A percentile compares a stretch with the other conserved stretches of the same genome.
phyloP scores from a whole-genome alignment of 2,329 filamentous ascomycete genomes.

The Aspergillus neotritici region DNA sequence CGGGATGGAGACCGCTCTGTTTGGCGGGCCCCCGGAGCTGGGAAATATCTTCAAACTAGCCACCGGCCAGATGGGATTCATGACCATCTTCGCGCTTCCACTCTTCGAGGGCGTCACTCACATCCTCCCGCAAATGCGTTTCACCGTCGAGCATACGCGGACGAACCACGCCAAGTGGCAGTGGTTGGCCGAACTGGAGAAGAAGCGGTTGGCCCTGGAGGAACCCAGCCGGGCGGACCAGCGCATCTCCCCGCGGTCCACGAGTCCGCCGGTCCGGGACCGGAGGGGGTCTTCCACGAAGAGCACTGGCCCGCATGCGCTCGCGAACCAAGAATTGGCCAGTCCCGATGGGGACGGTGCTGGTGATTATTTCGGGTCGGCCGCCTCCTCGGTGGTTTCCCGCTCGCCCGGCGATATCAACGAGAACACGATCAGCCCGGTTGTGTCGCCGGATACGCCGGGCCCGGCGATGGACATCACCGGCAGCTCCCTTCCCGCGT shows the following conservation, averaged over 20 bases:
- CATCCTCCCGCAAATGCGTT: slow-evolving; percentile 76
- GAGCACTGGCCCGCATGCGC: slow-evolving; percentile 4
- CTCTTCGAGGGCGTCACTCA: slow-evolving; percentile 84
- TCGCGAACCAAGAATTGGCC: slow-evolving; percentile 9
- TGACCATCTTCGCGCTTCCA: slow-evolving; percentile 91
- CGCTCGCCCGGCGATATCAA: slow-evolving; percentile 19
- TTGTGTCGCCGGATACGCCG: slow-evolving; percentile 31
- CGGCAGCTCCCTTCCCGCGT: slow-evolving; percentile 19
- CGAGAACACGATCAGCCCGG: slow-evolving; percentile 30
- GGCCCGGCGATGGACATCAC: slow-evolving; percentile 34
- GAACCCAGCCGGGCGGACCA: slow-evolving; percentile 18
- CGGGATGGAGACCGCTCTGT: slow-evolving; percentile 79
- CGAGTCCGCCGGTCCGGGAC: slow-evolving; percentile 15
- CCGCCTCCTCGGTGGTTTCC: slow-evolving; percentile 14
- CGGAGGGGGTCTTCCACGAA: no score
- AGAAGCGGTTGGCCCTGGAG: slow-evolving; percentile 21
- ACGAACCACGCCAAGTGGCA: slow-evolving; percentile 68
- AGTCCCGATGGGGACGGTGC: slow-evolving; percentile 6
- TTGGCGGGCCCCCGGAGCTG: slow-evolving; percentile 69
- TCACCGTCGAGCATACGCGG: slow-evolving; percentile 75
- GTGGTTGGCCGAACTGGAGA: slow-evolving; percentile 29
- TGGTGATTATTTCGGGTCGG: slow-evolving; percentile 14
- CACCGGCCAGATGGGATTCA: slow-evolving; percentile 88
- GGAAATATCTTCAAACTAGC: slow-evolving; percentile 77
- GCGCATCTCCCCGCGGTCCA: slow-evolving; percentile 31